Evolutionary conservation across 2,329 filamentous ascomycete genomes (phyloP).

Genomic region (Penicillium polonicum): DNA sequence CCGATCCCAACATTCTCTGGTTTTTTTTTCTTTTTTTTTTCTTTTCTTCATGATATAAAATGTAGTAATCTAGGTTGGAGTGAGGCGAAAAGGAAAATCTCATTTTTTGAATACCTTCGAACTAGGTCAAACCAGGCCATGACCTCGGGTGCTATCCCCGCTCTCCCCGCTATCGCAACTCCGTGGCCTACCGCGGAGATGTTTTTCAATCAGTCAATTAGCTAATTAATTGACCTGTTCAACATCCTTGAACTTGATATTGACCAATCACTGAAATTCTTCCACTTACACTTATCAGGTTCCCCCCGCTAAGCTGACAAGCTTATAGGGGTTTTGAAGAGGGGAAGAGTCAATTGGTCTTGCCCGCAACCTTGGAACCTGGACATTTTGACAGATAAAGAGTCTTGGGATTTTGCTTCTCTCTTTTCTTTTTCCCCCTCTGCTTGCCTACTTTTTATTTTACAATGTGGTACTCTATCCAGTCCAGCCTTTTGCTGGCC

Average conservation of each 20-base stretch:
- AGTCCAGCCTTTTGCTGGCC: slow-evolving; percentile 28
- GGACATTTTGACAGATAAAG: slow-evolving; percentile 8
- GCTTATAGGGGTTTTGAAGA: neutral
- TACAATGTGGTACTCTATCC: slow-evolving; percentile 30
- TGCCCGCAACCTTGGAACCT: slow-evolving; percentile 1
- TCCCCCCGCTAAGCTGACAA: neutral
- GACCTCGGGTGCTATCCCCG: too few species aligned
- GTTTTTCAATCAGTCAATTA: slow-evolving; percentile 13
- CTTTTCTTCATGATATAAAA: neutral
- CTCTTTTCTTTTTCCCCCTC: neutral
- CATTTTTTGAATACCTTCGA: too few species aligned
- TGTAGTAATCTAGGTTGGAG: slow-evolving; percentile 1
- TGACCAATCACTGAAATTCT: neutral
- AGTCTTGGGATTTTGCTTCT: neutral
- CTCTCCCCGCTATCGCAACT: slow-evolving; percentile 2
- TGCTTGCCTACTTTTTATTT: neutral
- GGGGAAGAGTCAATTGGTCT: neutral
- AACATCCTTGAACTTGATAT: neutral
- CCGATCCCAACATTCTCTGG: neutral
- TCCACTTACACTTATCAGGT: neutral
- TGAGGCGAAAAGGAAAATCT: neutral
- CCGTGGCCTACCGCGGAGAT: slow-evolving; percentile 1
- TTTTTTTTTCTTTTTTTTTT: too few species aligned
- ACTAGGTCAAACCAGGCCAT: too few species aligned
- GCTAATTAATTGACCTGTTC: slow-evolving; percentile 12